Evolutionary conservation across 768 basidiomycete species (phyloP), one percentile per base, ranked within the genome.

Genomic region (Antrodiella citrinella): DNA sequence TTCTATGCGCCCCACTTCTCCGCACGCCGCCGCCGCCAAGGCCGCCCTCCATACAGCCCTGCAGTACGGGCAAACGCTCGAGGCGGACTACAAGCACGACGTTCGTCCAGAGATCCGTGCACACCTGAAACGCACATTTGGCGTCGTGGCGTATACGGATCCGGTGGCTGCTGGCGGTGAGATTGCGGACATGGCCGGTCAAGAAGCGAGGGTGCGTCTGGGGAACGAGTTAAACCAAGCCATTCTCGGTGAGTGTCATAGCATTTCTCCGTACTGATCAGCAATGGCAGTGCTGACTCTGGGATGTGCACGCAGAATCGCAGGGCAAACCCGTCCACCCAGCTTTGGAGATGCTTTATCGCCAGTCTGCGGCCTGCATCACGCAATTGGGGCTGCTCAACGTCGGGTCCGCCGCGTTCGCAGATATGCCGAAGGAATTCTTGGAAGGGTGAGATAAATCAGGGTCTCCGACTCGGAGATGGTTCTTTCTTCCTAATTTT

Each of bases 171-270:
- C 77, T 4, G 80, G 79, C 3, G 84, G 84, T 11, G 74, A 79
- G 25, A 77, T 80, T 13, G 77, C 81, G 18, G 80, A 79, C 54
- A 75, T 88, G 19, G 86, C 80, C 7, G 81, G 88, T 38, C 76
- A 81, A 52, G 78, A 76, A 40, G 80, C 86, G 24, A 72, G 86
- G 52, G 71, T 78, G 48, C 64, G 72, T 26, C 72, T 92, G 49
- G 84, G 86, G 23, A 82, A 78, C 51, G 87, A 90, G 67, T 64
- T 92, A 35, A 92, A 93, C 58, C 75, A 81, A 63, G 87, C 82
- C 38, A 90, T 94, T 51, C 70, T 93, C 48, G 85, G 91, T 91
- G 58, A 57, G 82, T 67, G n/a, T 22, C 3, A 1, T 26, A 38
- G 5, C 26, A 26, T 23, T 51, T 22, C 12, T 45, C 44, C 39